phyloP scores from a whole-genome alignment of 2,329 filamentous ascomycete genomes.

The Phialophora verrucosa region DNA sequence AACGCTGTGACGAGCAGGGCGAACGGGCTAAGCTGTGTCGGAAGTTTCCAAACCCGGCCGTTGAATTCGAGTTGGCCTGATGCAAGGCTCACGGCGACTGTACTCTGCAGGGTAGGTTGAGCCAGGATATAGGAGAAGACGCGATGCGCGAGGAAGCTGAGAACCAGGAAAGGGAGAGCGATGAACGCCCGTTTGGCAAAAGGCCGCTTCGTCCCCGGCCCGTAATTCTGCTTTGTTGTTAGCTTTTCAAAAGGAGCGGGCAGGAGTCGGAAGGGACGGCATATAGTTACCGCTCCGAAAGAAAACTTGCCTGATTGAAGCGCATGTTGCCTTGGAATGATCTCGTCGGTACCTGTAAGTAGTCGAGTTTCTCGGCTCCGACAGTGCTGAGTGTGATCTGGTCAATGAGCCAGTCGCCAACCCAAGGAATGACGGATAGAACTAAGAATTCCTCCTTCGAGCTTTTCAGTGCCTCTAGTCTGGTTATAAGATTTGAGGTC shows the following conservation, averaged over 20 bases:
- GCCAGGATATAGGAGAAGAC: conserved; percentile 13
- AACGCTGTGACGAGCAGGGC: conserved; percentile 14
- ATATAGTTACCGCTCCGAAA: background rate
- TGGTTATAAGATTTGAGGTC: background rate
- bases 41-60: conserved; percentile 10
- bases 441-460: conserved; percentile 7
- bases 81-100: background rate
- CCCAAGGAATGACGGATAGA: conserved; percentile 3
- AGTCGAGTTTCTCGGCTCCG: conserved; percentile 41
- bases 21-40: conserved; percentile 10
- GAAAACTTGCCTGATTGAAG: conserved; percentile 37
- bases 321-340: conserved; percentile 40
- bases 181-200: conserved; percentile 16
- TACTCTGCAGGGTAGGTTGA: background rate
- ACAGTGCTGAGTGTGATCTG: background rate
- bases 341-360: conserved; percentile 41
- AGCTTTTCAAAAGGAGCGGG: background rate
- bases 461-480: conserved; percentile 1
- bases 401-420: conserved; percentile 8
- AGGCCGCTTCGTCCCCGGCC: background rate
- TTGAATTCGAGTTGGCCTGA: conserved; percentile 2
- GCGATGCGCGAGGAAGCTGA: conserved; percentile 7
- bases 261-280: background rate
- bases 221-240: conserved; percentile 4
- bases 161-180: conserved; percentile 13